Evolutionary conservation across 208 protist species (phyloP).

Genomic region (Perkinsela sp.): DNA sequence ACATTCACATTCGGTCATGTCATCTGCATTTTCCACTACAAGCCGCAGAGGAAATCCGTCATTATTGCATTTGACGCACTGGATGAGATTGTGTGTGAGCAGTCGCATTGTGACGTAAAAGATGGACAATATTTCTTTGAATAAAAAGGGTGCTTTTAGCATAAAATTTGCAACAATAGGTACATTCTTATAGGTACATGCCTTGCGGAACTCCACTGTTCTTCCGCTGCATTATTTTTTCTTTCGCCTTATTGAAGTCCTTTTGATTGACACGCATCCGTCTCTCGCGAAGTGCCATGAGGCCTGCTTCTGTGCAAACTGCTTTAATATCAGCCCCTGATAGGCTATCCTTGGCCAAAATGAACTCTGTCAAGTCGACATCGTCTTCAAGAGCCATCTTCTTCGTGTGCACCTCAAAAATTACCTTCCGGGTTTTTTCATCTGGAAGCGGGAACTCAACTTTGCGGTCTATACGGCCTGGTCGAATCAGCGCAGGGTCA

Average conservation of each 20-base stretch:
- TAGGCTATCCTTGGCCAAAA: conserved; percentile 97
- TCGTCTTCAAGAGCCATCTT: conserved; percentile 95
- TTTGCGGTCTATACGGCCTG: conserved; percentile 98
- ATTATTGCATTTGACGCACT: background rate
- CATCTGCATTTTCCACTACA: background rate
- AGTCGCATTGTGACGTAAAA: background rate
- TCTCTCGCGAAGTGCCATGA: conserved; percentile 93
- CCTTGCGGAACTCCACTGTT: conserved; percentile 84
- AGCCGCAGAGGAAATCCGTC: background rate
- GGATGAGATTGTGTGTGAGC: background rate
- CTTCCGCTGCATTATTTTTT: conserved; percentile 98
- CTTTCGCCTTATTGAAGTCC: conserved; percentile 96
- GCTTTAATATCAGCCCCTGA: conserved; percentile 99
- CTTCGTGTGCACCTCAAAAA: conserved; percentile 98
- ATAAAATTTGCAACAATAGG: no score
- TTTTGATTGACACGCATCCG: conserved; percentile 95
- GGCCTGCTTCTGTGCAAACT: conserved; percentile 98
- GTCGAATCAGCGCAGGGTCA: conserved; percentile 97
- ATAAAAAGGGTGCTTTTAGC: no score
- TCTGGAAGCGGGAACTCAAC: conserved; percentile 99
- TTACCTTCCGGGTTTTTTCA: conserved; percentile 90
- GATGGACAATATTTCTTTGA: no score
- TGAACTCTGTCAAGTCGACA: conserved; percentile 95
- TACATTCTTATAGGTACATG: conserved; percentile 84
- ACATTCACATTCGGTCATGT: background rate